These are phyloP conservation scores for Chrysoporthe puriensis DNA, from an alignment of 2,329 filamentous ascomycete genomes.

Conservation along the genomic window DNA sequence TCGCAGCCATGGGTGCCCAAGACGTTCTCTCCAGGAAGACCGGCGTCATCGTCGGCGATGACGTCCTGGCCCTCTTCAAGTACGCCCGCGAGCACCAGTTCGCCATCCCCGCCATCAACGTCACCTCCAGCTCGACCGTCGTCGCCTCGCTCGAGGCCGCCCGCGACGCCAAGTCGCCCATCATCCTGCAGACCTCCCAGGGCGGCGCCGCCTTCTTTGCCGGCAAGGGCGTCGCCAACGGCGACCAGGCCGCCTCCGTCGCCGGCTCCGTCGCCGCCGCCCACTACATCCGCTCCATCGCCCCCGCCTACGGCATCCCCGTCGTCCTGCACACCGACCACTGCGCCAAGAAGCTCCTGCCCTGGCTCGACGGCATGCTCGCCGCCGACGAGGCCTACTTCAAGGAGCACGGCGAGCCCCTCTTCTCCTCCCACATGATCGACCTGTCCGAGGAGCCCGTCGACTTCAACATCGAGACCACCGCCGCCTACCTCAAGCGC, in stretches of 20 bases:
- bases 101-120: slow-evolving; percentile 90
- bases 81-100: slow-evolving; percentile 87
- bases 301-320: slow-evolving; percentile 85
- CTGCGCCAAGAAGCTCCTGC: slow-evolving; percentile 98
- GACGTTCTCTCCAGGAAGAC: slow-evolving; percentile 65
- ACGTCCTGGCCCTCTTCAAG: slow-evolving; percentile 69
- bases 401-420: slow-evolving; percentile 88
- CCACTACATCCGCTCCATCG: slow-evolving; percentile 89
- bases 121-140: slow-evolving; percentile 80
- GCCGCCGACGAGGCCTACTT: slow-evolving; percentile 94
- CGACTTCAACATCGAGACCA: slow-evolving; percentile 89
- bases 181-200: slow-evolving; percentile 92
- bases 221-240: slow-evolving; percentile 84
- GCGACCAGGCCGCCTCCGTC: slow-evolving; percentile 84
- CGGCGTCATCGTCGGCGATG: slow-evolving; percentile 64
- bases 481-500: slow-evolving; percentile 90
- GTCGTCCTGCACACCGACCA: slow-evolving; percentile 97
- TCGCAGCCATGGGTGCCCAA: slow-evolving; percentile 45
- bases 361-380: slow-evolving; percentile 95
- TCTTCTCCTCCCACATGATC: slow-evolving; percentile 98
- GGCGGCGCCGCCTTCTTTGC: slow-evolving; percentile 93
- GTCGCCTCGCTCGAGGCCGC: slow-evolving; percentile 93
- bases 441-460: slow-evolving; percentile 92
- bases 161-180: slow-evolving; percentile 85
- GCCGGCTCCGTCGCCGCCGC: slow-evolving; percentile 86